Conservation (phyloP, 2,329 filamentous ascomycete genomes). For the Graphium sp. region DNA sequence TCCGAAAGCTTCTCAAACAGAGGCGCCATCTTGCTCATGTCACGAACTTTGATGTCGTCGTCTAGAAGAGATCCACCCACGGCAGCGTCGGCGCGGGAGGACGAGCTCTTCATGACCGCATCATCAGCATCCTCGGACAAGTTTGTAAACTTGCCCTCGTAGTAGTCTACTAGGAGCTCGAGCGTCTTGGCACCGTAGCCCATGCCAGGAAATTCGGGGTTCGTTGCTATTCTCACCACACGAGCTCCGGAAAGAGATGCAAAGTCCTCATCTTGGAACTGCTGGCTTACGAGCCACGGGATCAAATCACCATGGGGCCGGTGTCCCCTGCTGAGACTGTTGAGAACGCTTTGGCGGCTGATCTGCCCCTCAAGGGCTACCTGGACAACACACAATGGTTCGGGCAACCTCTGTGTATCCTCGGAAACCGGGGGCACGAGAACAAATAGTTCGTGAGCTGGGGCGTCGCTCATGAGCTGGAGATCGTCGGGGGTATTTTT, state of each 20-base stretch:
- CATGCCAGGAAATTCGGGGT: slow-evolving; percentile 83
- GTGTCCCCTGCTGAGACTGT: slow-evolving; percentile 75
- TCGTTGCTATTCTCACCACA: slow-evolving; percentile 87
- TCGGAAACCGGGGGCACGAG: slow-evolving; percentile 75
- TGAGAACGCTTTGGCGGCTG: slow-evolving; percentile 80
- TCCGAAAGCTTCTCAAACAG: slow-evolving; percentile 81
- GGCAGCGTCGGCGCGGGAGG: too few relatives aligned
- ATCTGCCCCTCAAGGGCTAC: slow-evolving; percentile 90
- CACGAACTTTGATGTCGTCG: slow-evolving; percentile 78
- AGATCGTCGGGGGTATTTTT: slow-evolving; percentile 97
- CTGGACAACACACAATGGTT: slow-evolving; percentile 89
- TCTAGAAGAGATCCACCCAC: slow-evolving; percentile 59
- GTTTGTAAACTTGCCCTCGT: slow-evolving; percentile 79
- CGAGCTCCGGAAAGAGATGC: slow-evolving; percentile 83
- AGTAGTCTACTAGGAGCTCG: slow-evolving; percentile 78
- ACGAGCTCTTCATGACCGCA: slow-evolving; percentile 62
- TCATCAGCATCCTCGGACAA: slow-evolving; percentile 75
- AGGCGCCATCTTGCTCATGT: slow-evolving; percentile 83
- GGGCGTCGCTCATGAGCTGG: slow-evolving; percentile 96
- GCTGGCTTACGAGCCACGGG: slow-evolving; percentile 92
- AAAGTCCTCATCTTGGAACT: slow-evolving; percentile 96
- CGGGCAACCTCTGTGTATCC: slow-evolving; percentile 62
- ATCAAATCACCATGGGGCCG: slow-evolving; percentile 86
- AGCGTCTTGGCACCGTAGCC: slow-evolving; percentile 86
- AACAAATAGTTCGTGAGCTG: slow-evolving; percentile 90